These are phyloP conservation scores for Xylaria intraflava DNA, from an alignment of 495 filamentous ascomycete species.

Conservation along the genomic window DNA sequence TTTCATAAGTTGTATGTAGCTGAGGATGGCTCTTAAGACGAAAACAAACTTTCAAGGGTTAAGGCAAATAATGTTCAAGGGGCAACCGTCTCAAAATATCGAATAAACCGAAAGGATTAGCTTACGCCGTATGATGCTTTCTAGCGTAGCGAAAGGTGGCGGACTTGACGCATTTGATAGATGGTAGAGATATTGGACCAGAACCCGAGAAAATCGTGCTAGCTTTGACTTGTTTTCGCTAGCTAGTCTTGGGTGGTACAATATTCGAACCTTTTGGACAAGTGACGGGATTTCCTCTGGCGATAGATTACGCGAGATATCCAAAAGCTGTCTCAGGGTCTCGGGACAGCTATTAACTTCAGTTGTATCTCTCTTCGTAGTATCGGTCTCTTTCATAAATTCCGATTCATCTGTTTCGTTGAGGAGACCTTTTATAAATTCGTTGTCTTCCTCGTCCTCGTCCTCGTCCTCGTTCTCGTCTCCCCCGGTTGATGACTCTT, in stretches of 20 bases:
- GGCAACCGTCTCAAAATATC: not conserved
- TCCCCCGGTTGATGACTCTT: constrained; percentile 46
- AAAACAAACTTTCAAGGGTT: not conserved
- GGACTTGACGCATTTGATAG: constrained; percentile 42
- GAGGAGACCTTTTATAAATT: constrained; percentile 60
- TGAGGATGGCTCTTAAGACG: too few species aligned
- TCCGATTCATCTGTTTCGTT: constrained; percentile 45
- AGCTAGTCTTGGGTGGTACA: constrained; percentile 83
- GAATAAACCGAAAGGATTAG: not conserved
- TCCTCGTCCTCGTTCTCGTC: constrained; percentile 59
- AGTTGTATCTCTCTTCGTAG: not conserved
- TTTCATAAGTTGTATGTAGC: not conserved
- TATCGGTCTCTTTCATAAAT: constrained; percentile 21
- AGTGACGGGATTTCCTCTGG: constrained; percentile 63
- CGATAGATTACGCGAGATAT: constrained; percentile 52
- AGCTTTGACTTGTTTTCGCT: constrained; percentile 80
- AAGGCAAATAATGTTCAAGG: not conserved
- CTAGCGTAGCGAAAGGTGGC: constrained; percentile 34
- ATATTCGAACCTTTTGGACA: constrained; percentile 78
- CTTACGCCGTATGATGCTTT: constrained; percentile 34
- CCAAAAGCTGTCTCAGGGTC: constrained; percentile 64
- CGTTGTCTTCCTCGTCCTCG: constrained; percentile 50
- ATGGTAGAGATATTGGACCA: constrained; percentile 73
- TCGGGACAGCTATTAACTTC: constrained; percentile 53
- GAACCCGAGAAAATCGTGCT: constrained; percentile 59